Evolutionary conservation across 768 basidiomycete genomes (phyloP).

Genomic region (Bullera alba): DNA sequence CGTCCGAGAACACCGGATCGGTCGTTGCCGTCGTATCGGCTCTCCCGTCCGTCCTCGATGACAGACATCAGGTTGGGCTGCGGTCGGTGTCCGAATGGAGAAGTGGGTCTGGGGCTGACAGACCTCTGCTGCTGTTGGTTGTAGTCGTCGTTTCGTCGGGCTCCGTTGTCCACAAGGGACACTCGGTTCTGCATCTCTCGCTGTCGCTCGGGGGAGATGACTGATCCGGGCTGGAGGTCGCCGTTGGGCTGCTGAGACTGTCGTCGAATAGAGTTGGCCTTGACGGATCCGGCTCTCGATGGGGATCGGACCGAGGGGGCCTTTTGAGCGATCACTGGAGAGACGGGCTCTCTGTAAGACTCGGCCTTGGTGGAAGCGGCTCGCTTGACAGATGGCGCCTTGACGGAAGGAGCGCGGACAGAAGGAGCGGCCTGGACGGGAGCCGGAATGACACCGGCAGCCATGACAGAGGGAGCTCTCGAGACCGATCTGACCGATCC

Average conservation of each 20-base stretch:
- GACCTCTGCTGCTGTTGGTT: background rate
- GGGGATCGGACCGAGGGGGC: background rate
- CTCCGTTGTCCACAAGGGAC: conserved; percentile 23
- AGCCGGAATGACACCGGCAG: too few species aligned
- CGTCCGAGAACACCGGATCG: conserved; percentile 26
- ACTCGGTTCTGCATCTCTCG: conserved; percentile 29
- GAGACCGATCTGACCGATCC: conserved; percentile 9
- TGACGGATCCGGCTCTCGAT: conserved; percentile 13
- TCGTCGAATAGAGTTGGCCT: background rate
- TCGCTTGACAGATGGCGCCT: too few species aligned
- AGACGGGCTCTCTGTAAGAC: background rate
- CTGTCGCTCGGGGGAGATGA: conserved; percentile 29
- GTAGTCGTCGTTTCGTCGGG: conserved; percentile 21
- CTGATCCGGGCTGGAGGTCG: conserved; percentile 10
- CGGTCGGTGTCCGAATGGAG: conserved; percentile 27
- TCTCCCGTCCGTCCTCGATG: conserved; percentile 20
- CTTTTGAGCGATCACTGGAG: background rate
- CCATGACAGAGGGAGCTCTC: conserved; percentile 5
- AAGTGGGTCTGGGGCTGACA: conserved; percentile 13
- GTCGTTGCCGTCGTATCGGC: conserved; percentile 21
- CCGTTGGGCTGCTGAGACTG: background rate
- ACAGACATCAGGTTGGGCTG: conserved; percentile 26
- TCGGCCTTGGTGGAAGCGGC: conserved; percentile 13
- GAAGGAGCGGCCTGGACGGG: too few species aligned
- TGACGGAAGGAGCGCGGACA: too few species aligned